Percentiles rank a stretch among this genome's conserved stretches.
These are phyloP conservation scores for Pouteria campechiana DNA, from an alignment of 179 eudicot genomes.

Conservation along the genomic window DNA sequence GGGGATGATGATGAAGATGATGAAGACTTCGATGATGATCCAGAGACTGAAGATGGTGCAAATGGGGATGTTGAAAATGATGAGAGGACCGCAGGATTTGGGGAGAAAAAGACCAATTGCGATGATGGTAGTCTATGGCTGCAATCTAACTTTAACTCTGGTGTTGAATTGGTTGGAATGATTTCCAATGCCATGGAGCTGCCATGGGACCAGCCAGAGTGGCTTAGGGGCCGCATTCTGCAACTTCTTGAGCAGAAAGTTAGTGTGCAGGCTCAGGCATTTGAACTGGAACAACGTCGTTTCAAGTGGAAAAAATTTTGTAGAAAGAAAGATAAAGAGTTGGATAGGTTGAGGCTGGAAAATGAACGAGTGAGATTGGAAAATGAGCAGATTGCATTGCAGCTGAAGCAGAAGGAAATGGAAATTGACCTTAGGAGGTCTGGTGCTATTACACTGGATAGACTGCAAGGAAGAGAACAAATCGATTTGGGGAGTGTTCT, in stretches of 20 bases:
- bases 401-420: slow-evolving; percentile 40
- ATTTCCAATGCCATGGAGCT: slow-evolving; percentile 25
- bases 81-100: slow-evolving; percentile 2
- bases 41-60: not conserved
- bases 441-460: slow-evolving; percentile 15
- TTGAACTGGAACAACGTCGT: slow-evolving; percentile 44
- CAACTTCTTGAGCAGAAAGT: slow-evolving; percentile 34
- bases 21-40: slow-evolving; percentile 13
- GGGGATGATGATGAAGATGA: slow-evolving; percentile 30
- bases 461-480: slow-evolving; percentile 21
- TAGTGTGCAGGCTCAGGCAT: slow-evolving; percentile 27
- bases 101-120: slow-evolving; percentile 8
- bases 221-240: slow-evolving; percentile 26
- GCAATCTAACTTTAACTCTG: slow-evolving; percentile 11
- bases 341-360: slow-evolving; percentile 48
- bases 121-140: slow-evolving; percentile 9
- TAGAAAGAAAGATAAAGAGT: slow-evolving; percentile 46
- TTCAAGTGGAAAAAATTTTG: slow-evolving; percentile 58
- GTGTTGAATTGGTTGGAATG: slow-evolving; percentile 17
- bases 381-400: slow-evolving; percentile 46
- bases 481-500: slow-evolving; percentile 13
- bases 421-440: slow-evolving; percentile 15
- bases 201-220: slow-evolving; percentile 16
- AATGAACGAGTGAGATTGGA: slow-evolving; percentile 47
- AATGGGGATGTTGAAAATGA: not conserved